Conservation (phyloP, 2,329 filamentous ascomycete genomes). For the Epichloe brachyelytri region DNA sequence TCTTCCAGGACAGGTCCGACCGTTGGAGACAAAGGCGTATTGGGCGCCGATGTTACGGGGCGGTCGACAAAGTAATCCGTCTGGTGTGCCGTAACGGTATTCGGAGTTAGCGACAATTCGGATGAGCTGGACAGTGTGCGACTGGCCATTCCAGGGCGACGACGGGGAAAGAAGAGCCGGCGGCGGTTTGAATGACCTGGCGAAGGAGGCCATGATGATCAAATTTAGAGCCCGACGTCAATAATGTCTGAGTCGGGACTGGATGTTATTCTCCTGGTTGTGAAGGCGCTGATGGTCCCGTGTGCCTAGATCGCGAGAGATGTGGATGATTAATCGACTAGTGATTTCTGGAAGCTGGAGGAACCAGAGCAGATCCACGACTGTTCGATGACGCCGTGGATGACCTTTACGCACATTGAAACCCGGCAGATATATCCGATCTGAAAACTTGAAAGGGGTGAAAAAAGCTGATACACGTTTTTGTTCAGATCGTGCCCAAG, state of each 20-base stretch:
- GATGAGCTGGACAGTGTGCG: constrained; percentile 35
- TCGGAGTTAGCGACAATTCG: constrained; percentile 25
- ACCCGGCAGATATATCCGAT: background rate
- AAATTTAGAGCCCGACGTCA: background rate
- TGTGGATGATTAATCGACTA: background rate
- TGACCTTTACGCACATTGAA: background rate
- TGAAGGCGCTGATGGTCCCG: background rate
- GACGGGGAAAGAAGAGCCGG: constrained; percentile 28
- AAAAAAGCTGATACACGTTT: background rate
- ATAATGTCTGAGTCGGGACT: background rate
- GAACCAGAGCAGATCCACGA: background rate
- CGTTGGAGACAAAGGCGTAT: constrained; percentile 12
- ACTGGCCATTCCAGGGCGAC: constrained; percentile 30
- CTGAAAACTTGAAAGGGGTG: background rate
- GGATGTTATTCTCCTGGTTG: background rate
- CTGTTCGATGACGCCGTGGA: constrained; percentile 1
- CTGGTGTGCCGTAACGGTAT: constrained; percentile 8
- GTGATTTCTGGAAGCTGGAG: background rate
- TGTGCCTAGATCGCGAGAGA: background rate
- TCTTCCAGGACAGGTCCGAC: constrained; percentile 3
- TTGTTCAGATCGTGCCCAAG: background rate
- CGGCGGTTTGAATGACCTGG: constrained; percentile 35
- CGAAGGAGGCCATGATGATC: constrained; percentile 32
- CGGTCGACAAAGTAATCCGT: constrained; percentile 20
- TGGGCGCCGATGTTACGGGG: constrained; percentile 14